Evolutionary conservation across 2,329 filamentous ascomycete genomes (phyloP).

Genomic region (Xylariaceae sp.): DNA sequence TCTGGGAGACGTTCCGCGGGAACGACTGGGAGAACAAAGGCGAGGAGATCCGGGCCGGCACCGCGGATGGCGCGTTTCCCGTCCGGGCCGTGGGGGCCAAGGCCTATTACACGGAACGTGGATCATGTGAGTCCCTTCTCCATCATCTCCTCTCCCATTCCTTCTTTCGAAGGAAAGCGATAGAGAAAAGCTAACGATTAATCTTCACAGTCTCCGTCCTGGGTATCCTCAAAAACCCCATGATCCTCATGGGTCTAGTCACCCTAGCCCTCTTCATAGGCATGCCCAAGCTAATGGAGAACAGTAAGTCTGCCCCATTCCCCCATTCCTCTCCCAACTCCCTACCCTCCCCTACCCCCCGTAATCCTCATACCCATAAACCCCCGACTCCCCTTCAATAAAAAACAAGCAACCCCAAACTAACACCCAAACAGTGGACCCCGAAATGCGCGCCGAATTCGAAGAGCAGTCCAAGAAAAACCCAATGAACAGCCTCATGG

Average conservation of each 20-base stretch:
- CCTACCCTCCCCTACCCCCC: not conserved
- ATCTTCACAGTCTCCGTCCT: constrained; percentile 64
- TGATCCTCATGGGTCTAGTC: constrained; percentile 88
- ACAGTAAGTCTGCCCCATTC: constrained; percentile 60
- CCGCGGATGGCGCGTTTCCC: constrained; percentile 44
- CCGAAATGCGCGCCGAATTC: constrained; percentile 89
- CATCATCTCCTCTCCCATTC: not conserved
- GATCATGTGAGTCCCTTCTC: constrained; percentile 59
- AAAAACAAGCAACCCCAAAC: not conserved
- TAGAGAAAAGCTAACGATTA: constrained; percentile 6
- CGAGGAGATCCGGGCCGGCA: constrained; percentile 44
- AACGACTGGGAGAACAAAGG: constrained; percentile 90
- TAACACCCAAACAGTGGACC: constrained; percentile 67
- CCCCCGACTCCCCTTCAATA: not conserved
- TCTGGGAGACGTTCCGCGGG: constrained; percentile 82
- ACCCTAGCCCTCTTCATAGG: constrained; percentile 81
- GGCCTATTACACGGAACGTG: constrained; percentile 72
- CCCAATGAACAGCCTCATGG: constrained; percentile 39
- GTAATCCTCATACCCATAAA: not conserved
- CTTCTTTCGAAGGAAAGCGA: not conserved
- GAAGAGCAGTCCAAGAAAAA: constrained; percentile 81
- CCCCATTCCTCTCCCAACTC: not conserved
- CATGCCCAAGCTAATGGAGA: constrained; percentile 93
- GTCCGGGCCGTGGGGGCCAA: constrained; percentile 60
- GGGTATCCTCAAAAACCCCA: constrained; percentile 83